phyloP scores from a whole-genome alignment of 768 basidiomycete genomes.

The Dendrothele bispora region DNA sequence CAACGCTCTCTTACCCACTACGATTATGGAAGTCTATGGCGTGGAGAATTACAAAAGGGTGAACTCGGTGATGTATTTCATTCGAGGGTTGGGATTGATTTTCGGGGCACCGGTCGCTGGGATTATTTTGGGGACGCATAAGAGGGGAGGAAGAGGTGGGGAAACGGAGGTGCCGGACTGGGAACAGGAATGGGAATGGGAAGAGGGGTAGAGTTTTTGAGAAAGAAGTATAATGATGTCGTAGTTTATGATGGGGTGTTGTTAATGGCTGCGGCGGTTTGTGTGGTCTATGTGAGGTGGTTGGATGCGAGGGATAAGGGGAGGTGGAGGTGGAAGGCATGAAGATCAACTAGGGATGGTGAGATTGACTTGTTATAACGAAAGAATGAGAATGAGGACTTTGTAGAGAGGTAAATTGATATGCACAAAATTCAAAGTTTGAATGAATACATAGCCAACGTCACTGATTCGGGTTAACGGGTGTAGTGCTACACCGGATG shows the following conservation, averaged over 20 bases:
- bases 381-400: no score
- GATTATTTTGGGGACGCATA: conserved; percentile 34
- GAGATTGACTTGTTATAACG: no score
- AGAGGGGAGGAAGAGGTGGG: conserved; percentile 15
- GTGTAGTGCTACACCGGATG: no score
- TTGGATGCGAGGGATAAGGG: conserved; percentile 41
- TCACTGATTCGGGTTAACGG: no score
- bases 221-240: conserved; percentile 33
- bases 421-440: no score
- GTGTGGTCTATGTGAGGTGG: conserved; percentile 41
- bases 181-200: not conserved
- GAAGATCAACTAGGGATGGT: no score
- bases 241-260: conserved; percentile 37
- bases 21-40: conserved; percentile 43
- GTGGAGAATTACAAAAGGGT: conserved; percentile 41
- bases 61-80: conserved; percentile 40
- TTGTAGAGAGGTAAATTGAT: no score
- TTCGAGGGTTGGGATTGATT: conserved; percentile 40
- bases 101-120: conserved; percentile 44
- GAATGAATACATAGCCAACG: no score
- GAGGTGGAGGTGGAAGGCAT: conserved; percentile 40
- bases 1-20: conserved; percentile 43
- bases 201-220: conserved; percentile 13
- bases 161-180: no score
- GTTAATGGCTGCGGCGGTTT: conserved; percentile 34